These are phyloP conservation scores for Plantago ovata DNA, from an alignment of 257 asterid genomes.

Conservation along the genomic window DNA sequence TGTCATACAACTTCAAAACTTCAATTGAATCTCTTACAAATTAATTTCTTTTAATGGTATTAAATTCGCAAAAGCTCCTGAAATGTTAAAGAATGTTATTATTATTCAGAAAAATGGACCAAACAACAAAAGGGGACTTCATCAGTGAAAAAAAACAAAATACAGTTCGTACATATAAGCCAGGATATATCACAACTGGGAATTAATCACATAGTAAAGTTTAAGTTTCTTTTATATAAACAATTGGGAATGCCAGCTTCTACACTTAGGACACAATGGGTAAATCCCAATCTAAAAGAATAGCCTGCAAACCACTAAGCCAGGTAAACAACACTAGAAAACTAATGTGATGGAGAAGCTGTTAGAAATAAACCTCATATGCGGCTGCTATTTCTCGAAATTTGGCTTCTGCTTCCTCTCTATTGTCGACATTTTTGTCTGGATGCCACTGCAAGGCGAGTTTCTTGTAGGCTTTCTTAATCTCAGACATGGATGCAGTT, in stretches of 20 bases:
- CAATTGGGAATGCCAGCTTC: too few species aligned
- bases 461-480: constrained; percentile 88
- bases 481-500: constrained; percentile 67
- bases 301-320: too few species aligned
- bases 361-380: constrained; percentile 62
- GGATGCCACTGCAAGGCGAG: constrained; percentile 99
- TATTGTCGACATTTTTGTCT: constrained; percentile 81
- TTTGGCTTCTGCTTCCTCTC: constrained; percentile 90
- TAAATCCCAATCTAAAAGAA: too few species aligned
- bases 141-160: background rate
- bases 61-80: background rate
- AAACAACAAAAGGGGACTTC: background rate
- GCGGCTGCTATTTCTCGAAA: constrained; percentile 96
- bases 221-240: too few species aligned
- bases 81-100: background rate
- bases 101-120: background rate
- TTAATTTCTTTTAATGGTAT: background rate
- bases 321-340: background rate
- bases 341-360: background rate
- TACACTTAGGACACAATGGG: too few species aligned
- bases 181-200: background rate
- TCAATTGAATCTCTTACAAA: too few species aligned
- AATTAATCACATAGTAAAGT: too few species aligned
- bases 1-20: too few species aligned
- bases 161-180: too few species aligned